Conservation (phyloP, 495 filamentous ascomycete species). For the Lophiostoma macrostomum region DNA sequence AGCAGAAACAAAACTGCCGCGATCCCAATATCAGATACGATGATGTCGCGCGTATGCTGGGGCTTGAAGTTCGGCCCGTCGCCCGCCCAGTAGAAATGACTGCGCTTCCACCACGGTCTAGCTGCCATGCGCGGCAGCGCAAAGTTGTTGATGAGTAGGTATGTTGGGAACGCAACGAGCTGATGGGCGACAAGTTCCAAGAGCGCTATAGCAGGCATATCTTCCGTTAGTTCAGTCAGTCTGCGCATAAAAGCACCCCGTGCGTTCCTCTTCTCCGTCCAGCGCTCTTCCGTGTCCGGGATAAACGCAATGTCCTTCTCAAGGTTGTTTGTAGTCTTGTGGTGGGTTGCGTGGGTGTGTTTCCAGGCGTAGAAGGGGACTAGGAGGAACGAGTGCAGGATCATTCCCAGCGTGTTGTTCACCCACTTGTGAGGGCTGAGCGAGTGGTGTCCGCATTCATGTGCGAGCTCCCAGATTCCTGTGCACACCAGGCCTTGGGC, state of each 20-base stretch:
- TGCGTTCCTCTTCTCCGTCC: neutral
- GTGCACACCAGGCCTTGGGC: neutral
- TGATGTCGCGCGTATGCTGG: too few species aligned
- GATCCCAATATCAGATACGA: neutral
- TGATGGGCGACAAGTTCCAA: neutral
- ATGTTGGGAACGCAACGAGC: neutral
- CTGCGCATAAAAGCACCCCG: neutral
- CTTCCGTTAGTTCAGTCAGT: neutral
- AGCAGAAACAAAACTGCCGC: neutral
- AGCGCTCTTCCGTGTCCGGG: neutral
- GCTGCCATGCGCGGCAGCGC: neutral
- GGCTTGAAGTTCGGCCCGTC: slow-evolving; percentile 1
- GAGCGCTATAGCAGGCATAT: neutral
- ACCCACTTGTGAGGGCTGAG: slow-evolving; percentile 1
- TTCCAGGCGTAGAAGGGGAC: neutral
- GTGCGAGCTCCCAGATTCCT: neutral
- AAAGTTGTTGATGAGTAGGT: slow-evolving; percentile 5
- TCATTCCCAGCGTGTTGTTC: slow-evolving; percentile 1
- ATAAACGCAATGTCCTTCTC: neutral
- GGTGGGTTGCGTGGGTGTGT: neutral
- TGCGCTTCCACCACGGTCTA: neutral
- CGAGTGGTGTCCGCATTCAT: neutral
- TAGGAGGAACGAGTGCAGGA: neutral
- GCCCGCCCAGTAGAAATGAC: neutral
- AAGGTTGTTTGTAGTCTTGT: slow-evolving; percentile 1